These are phyloP conservation scores for Xylaria intraflava DNA, from an alignment of 495 filamentous ascomycete species.

Conservation along the genomic window DNA sequence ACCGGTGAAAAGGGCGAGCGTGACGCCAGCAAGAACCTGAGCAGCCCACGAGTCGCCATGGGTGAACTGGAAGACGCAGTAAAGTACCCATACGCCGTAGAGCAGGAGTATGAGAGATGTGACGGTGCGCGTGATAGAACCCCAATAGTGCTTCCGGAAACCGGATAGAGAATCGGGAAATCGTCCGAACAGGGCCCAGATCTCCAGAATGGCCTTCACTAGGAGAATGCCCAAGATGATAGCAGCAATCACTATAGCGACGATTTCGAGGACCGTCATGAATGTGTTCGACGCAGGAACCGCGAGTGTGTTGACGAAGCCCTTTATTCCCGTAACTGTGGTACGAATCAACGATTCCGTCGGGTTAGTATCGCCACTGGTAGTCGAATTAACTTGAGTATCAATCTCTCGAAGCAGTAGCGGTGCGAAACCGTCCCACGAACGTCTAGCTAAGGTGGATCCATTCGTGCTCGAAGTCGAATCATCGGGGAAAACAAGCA, in stretches of 20 bases:
- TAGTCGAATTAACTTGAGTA: constrained; percentile 45
- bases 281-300: constrained; percentile 90
- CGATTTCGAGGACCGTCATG: constrained; percentile 88
- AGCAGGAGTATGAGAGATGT: constrained; percentile 85
- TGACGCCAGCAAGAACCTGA: constrained; percentile 75
- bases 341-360: constrained; percentile 27
- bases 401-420: constrained; percentile 46
- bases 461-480: constrained; percentile 33
- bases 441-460: constrained; percentile 46
- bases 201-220: constrained; percentile 85
- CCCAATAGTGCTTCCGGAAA: constrained; percentile 97
- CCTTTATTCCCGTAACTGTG: constrained; percentile 62
- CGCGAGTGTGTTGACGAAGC: constrained; percentile 66
- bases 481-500: constrained; percentile 55
- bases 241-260: constrained; percentile 76
- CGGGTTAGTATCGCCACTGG: constrained; percentile 21
- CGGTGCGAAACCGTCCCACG: constrained; percentile 40
- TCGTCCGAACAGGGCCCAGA: constrained; percentile 81
- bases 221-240: constrained; percentile 84
- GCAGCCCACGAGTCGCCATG: constrained; percentile 95
- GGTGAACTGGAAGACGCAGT: constrained; percentile 92
- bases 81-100: constrained; percentile 92
- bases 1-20: constrained; percentile 70
- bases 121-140: constrained; percentile 77
- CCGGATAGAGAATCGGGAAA: constrained; percentile 75